Evolutionary conservation across 2,329 filamentous ascomycete genomes (phyloP).

Genomic region (Teratosphaeria zuluensis): DNA sequence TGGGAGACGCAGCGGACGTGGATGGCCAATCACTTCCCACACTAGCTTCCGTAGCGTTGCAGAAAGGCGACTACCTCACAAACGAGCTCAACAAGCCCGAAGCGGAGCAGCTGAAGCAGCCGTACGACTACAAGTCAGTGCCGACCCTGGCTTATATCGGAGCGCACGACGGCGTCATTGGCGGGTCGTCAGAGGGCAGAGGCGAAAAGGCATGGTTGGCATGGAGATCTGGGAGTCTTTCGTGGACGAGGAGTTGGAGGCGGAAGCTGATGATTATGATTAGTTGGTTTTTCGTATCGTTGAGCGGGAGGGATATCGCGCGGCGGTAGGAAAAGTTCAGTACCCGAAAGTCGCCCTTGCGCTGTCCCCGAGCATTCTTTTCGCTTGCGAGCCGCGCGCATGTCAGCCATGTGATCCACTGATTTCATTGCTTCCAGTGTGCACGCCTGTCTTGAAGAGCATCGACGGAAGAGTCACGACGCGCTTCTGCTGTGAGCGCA

Average conservation of each 20-base stretch:
- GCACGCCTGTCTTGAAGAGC: not conserved
- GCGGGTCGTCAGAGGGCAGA: slow-evolving; percentile 31
- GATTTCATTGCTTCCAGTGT: too few relatives aligned
- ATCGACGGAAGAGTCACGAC: not conserved
- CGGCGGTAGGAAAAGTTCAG: slow-evolving; percentile 2
- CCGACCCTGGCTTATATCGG: slow-evolving; percentile 34
- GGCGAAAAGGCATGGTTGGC: slow-evolving; percentile 35
- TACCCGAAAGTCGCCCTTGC: not conserved
- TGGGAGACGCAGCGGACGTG: slow-evolving; percentile 33
- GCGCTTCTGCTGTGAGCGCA: not conserved
- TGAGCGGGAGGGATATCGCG: slow-evolving; percentile 22
- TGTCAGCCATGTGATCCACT: too few relatives aligned
- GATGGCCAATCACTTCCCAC: slow-evolving; percentile 27
- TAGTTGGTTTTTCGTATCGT: slow-evolving; percentile 21
- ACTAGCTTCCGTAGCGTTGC: slow-evolving; percentile 29
- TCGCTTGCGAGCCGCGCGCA: too few relatives aligned
- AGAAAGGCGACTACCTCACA: slow-evolving; percentile 30
- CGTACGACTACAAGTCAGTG: slow-evolving; percentile 32
- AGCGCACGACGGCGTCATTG: slow-evolving; percentile 33
- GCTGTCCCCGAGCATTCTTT: too few relatives aligned
- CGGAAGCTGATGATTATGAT: slow-evolving; percentile 23
- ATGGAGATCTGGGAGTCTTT: slow-evolving; percentile 30
- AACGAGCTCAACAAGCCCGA: slow-evolving; percentile 18
- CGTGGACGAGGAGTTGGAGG: slow-evolving; percentile 23
- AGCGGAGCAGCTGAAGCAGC: slow-evolving; percentile 4